These are phyloP conservation scores for Penicillium sclerotigenum DNA, from an alignment of 2,329 filamentous ascomycete genomes.

Conservation along the genomic window DNA sequence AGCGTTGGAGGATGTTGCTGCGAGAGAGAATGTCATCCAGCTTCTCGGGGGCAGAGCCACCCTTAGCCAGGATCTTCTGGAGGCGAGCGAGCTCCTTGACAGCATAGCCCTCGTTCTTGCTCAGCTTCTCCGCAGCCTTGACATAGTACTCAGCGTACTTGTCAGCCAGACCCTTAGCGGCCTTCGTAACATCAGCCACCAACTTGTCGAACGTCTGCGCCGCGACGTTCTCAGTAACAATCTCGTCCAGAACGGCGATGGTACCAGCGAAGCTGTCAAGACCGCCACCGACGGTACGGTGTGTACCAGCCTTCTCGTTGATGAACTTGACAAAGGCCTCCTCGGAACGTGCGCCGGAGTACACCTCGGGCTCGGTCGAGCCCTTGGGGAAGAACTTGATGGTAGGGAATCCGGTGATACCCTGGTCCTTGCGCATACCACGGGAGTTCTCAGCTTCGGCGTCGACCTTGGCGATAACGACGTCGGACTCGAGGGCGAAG, in stretches of 20 bases:
- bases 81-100: conserved; percentile 82
- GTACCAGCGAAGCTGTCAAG: conserved; percentile 78
- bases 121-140: conserved; percentile 82
- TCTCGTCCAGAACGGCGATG: conserved; percentile 70
- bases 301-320: conserved; percentile 84
- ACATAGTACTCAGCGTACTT: conserved; percentile 94
- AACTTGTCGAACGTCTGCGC: conserved; percentile 65
- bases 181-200: conserved; percentile 68
- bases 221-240: conserved; percentile 67
- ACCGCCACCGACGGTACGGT: conserved; percentile 76
- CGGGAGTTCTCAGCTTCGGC: conserved; percentile 86
- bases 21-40: conserved; percentile 81
- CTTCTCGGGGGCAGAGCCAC: conserved; percentile 80
- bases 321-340: conserved; percentile 73
- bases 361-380: conserved; percentile 66
- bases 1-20: conserved; percentile 82
- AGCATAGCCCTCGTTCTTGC: conserved; percentile 71
- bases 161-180: conserved; percentile 64
- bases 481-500: conserved; percentile 72
- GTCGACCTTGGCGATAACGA: conserved; percentile 92
- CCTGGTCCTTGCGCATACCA: conserved; percentile 69
- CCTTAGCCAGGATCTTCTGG: conserved; percentile 77
- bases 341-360: conserved; percentile 74
- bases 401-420: conserved; percentile 84
- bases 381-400: conserved; percentile 97